Percentiles rank a stretch among this genome's conserved stretches.
Evolutionary conservation across 768 basidiomycete species (phyloP).

Genomic region (Cubamyces sp.): DNA sequence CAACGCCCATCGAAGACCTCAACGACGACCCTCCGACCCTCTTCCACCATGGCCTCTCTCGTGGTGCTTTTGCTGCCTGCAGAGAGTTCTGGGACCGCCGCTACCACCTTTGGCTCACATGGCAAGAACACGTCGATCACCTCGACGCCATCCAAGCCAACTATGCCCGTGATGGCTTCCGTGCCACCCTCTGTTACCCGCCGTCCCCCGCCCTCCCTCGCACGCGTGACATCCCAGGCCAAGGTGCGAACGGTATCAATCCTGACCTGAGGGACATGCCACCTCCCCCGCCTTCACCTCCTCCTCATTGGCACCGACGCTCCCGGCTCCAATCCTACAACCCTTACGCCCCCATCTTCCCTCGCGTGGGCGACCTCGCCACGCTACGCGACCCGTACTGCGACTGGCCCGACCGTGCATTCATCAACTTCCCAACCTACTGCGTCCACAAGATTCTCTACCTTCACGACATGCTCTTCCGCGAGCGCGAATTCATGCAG

Average conservation of each 20-base stretch:
- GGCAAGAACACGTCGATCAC: conserved; percentile 3
- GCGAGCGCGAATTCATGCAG: background rate
- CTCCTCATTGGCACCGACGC: background rate
- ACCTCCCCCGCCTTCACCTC: background rate
- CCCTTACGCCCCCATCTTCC: conserved; percentile 16
- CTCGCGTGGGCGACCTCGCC: conserved; percentile 15
- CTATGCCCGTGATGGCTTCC: conserved; percentile 3
- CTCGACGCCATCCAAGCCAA: conserved; percentile 9
- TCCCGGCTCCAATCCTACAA: conserved; percentile 1
- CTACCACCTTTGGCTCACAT: conserved; percentile 5
- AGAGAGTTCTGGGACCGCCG: conserved; percentile 13
- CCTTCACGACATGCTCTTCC: conserved; percentile 12
- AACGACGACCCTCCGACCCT: background rate
- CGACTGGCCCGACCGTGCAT: conserved; percentile 16
- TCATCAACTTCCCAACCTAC: conserved; percentile 11
- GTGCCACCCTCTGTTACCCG: conserved; percentile 5
- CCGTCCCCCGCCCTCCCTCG: conserved; percentile 7
- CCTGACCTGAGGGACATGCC: background rate
- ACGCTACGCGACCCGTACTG: conserved; percentile 14
- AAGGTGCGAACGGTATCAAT: conserved; percentile 1
- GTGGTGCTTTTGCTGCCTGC: background rate
- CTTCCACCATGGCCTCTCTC: conserved; percentile 13
- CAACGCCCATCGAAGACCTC: background rate
- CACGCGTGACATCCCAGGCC: conserved; percentile 4
- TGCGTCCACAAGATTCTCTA: conserved; percentile 7